phyloP scores from a whole-genome alignment of 2,329 filamentous ascomycete species.

The Monilinia fructigena region DNA sequence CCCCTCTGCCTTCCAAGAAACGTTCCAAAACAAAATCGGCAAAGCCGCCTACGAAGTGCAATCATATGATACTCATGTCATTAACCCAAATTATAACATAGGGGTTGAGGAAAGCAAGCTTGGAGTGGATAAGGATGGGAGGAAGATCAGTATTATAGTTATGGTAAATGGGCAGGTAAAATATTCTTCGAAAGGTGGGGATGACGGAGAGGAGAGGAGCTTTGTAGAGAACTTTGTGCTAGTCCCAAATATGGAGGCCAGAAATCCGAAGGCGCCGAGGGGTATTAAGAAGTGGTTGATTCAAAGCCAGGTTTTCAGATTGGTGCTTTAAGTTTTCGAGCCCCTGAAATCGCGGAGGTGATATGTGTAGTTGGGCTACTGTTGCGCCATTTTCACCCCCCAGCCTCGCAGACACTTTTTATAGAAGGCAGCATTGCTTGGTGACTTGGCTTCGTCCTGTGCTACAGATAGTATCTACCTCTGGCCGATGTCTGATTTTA shows the following conservation, averaged over 20 bases:
- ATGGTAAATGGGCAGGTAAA: constrained; percentile 70
- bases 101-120: constrained; percentile 52
- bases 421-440: too few relatives aligned
- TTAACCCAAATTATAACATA: constrained; percentile 65
- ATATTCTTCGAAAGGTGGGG: constrained; percentile 53
- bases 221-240: constrained; percentile 82
- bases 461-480: too few relatives aligned
- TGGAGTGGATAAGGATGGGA: constrained; percentile 48
- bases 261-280: constrained; percentile 53
- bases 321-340: constrained; percentile 36
- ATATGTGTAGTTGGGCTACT: neutral
- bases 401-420: too few relatives aligned
- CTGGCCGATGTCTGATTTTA: too few relatives aligned
- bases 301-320: constrained; percentile 69
- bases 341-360: neutral
- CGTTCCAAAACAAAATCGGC: constrained; percentile 65
- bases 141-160: constrained; percentile 70
- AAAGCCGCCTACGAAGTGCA: constrained; percentile 69
- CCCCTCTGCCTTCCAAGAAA: constrained; percentile 63
- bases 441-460: too few relatives aligned
- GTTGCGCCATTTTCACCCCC: too few relatives aligned
- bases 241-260: constrained; percentile 69
- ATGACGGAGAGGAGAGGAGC: constrained; percentile 61
- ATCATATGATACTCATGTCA: constrained; percentile 72
- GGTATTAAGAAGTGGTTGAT: constrained; percentile 62